Evolutionary conservation across 495 filamentous ascomycete genomes (phyloP).

Genomic region (Aspergillus sclerotiicarbonarius): DNA sequence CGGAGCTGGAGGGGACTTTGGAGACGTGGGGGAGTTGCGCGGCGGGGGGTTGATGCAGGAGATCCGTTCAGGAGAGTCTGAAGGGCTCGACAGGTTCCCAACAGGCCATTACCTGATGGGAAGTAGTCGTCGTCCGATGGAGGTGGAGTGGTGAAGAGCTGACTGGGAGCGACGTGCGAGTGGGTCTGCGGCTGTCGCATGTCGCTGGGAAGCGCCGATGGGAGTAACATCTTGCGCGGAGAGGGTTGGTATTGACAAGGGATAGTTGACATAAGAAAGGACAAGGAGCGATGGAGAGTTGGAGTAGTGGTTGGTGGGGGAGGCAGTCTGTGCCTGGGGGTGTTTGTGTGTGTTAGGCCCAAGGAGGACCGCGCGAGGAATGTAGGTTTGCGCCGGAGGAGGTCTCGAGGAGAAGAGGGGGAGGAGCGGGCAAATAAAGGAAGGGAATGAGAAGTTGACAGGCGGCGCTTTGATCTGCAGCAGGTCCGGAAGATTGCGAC

Average conservation of each 20-base stretch:
- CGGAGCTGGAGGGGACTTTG: conserved; percentile 50
- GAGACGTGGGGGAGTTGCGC: conserved; percentile 42
- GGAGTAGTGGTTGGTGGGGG: conserved; percentile 8
- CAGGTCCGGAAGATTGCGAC: conserved; percentile 33
- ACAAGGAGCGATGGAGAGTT: not conserved
- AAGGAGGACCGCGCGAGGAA: conserved; percentile 21
- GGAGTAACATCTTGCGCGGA: conserved; percentile 60
- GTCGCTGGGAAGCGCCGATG: conserved; percentile 70
- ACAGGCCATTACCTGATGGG: conserved; percentile 55
- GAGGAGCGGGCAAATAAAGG: conserved; percentile 21
- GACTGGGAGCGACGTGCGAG: conserved; percentile 53
- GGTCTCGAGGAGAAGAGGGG: conserved; percentile 27
- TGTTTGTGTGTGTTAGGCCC: conserved; percentile 1
- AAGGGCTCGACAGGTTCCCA: conserved; percentile 67
- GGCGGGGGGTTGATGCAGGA: conserved; percentile 36
- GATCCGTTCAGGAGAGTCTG: conserved; percentile 61
- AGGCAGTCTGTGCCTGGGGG: conserved; percentile 22
- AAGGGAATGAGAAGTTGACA: conserved; percentile 12
- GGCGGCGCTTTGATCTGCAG: conserved; percentile 31
- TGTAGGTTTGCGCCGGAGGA: conserved; percentile 38
- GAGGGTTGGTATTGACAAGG: not conserved
- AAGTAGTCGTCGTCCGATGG: conserved; percentile 50
- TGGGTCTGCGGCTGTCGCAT: conserved; percentile 47
- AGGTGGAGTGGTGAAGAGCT: conserved; percentile 62
- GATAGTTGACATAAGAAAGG: conserved; percentile 5